Percentiles rank a stretch among this genome's conserved stretches.
Conservation (phyloP, 2,329 filamentous ascomycete genomes). For the Paraphoma chrysanthemicola region DNA sequence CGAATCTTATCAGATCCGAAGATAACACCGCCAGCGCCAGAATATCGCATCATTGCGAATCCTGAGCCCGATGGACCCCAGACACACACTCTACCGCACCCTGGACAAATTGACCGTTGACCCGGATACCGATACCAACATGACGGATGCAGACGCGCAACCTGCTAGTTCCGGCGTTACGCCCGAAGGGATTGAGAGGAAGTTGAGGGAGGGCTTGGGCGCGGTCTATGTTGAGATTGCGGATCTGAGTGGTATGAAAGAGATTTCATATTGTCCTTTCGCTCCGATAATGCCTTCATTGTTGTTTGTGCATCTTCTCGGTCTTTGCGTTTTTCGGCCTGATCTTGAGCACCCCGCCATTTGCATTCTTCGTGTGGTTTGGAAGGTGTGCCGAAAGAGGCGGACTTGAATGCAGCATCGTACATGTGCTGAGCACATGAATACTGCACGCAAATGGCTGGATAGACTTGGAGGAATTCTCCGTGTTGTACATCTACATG, state of each 20-base stretch:
- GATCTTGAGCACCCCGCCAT: background rate
- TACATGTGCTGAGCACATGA: background rate
- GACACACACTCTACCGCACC: conserved; percentile 43
- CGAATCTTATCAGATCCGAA: conserved; percentile 46
- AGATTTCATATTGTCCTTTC: background rate
- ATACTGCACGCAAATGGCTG: too few species aligned
- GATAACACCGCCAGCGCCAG: conserved; percentile 1
- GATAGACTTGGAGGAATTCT: too few species aligned
- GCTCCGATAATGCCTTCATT: background rate
- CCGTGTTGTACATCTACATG: too few species aligned
- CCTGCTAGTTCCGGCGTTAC: conserved; percentile 68
- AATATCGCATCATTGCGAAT: conserved; percentile 19
- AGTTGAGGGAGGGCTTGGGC: conserved; percentile 72
- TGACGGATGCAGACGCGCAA: conserved; percentile 60
- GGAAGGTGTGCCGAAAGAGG: background rate
- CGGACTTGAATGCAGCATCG: background rate
- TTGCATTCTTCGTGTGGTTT: background rate
- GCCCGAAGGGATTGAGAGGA: conserved; percentile 71
- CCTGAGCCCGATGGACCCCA: conserved; percentile 35
- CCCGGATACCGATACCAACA: conserved; percentile 25
- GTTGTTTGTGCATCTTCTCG: background rate
- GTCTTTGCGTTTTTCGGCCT: background rate
- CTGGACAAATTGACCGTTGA: conserved; percentile 35
- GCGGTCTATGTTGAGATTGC: conserved; percentile 85
- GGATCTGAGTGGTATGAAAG: conserved; percentile 81